Base-by-base conservation (phyloP, 2,329 filamentous ascomycete genomes). In the Stromatinia cepivora region DNA sequence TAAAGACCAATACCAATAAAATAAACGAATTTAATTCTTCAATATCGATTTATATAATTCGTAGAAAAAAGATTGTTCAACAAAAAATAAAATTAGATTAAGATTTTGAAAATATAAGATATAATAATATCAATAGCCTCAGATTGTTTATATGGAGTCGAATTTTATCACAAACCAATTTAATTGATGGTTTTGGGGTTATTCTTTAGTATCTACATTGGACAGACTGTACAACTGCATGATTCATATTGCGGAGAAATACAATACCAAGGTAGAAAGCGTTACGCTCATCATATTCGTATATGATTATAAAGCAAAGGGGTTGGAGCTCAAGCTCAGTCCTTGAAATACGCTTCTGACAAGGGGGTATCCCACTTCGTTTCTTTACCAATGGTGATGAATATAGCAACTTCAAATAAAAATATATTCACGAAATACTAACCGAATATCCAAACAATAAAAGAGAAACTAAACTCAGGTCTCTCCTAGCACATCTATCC, bases 311-410 rank as follows among this genome's bases (percentile, higher is more conserved):
- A 36, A 56, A 56, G 53, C 1, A n/a, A 56, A 36, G 2, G 2
- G 20, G 22, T 20, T 48, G 46, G 17, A 48, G 13, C 39, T 42
- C 4, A 42, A 42, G 39, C 39, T 42, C 39, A 5, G 39, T 48
- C 15, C 9, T 48, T 48, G 2, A n/a, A 9, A 5, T 36, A 15
- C 28, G 36, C 20, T 15, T 20, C 1, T 28, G n/a, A 46, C 57
- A 61, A n/a, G 57, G 57, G 57, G 39, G 10, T 28, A 46, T 46
- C 57, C 39, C 57, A 61, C 57, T 46, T 61, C 39, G 42, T 31
- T 28, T n/a, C 52, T 28, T 31, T 56, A 11, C 8, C 46, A 48
- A n/a, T 48, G 22, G 13, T 2, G 28, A 25, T n/a, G 53, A 56
- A n/a, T 22, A 56, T 17, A 8, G 34, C 31, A 15, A 36, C 20